These are phyloP conservation scores for Candida khao-thaluensis DNA, from an alignment of 805 yeast genomes.

Conservation along the genomic window DNA sequence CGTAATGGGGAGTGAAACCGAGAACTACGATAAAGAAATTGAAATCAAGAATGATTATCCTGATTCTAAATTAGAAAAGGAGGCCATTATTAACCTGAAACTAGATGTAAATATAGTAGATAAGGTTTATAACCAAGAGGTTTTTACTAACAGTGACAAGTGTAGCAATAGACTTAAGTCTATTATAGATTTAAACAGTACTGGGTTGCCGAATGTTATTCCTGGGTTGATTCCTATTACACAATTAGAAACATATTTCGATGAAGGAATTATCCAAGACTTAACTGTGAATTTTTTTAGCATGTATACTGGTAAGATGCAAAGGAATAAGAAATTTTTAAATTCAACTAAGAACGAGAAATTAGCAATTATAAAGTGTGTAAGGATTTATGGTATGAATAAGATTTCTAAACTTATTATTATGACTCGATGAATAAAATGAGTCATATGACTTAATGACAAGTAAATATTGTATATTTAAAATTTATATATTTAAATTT, in stretches of 20 bases:
- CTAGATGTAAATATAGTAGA: constrained; percentile 20
- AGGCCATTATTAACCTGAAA: neutral
- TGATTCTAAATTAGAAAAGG: constrained; percentile 1
- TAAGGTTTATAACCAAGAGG: constrained; percentile 16
- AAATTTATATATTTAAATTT: too few species aligned
- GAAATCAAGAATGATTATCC: constrained; percentile 3
- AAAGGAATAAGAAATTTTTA: constrained; percentile 6
- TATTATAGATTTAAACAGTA: constrained; percentile 12
- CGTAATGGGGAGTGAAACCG: constrained; percentile 20
- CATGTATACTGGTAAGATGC: constrained; percentile 7
- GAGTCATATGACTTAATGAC: too few species aligned
- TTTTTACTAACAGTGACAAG: constrained; percentile 20
- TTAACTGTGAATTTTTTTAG: neutral
- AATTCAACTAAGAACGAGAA: constrained; percentile 6
- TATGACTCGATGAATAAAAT: constrained; percentile 3
- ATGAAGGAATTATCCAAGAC: neutral
- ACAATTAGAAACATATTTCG: constrained; percentile 10
- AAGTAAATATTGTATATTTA: too few species aligned
- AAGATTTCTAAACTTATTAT: constrained; percentile 6
- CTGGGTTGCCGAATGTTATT: constrained; percentile 10
- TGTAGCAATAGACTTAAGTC: constrained; percentile 15
- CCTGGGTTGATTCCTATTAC: constrained; percentile 16
- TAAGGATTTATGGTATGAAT: constrained; percentile 10
- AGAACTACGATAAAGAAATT: neutral
- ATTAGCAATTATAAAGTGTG: constrained; percentile 8